A percentile compares a stretch with the other conserved stretches of the same genome.
Conservation (phyloP, 805 yeast species). For the Pichia exigua region DNA sequence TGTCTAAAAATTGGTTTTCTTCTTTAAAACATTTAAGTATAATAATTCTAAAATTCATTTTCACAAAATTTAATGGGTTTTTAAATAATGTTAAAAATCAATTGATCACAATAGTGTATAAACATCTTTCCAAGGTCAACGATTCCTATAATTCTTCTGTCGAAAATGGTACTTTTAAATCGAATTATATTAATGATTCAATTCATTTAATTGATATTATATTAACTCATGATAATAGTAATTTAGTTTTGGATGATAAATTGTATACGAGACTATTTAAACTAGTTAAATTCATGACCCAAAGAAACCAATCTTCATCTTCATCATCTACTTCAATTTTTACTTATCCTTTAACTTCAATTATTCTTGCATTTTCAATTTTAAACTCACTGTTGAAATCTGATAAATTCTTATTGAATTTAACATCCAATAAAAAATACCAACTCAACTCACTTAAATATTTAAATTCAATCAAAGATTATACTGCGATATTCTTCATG, state of each 20-base stretch:
- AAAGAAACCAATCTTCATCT: slow-evolving; percentile 15
- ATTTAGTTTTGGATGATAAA: slow-evolving; percentile 25
- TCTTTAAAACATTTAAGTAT: slow-evolving; percentile 25
- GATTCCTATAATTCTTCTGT: slow-evolving; percentile 28
- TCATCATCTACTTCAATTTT: slow-evolving; percentile 14
- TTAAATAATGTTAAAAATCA: slow-evolving; percentile 25
- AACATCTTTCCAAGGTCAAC: slow-evolving; percentile 26
- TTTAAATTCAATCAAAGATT: slow-evolving; percentile 15
- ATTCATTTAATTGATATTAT: slow-evolving; percentile 24
- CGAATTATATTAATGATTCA: slow-evolving; percentile 28
- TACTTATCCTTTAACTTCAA: slow-evolving; percentile 25
- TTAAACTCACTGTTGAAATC: slow-evolving; percentile 25
- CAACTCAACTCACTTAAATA: slow-evolving; percentile 17
- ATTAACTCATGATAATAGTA: slow-evolving; percentile 22
- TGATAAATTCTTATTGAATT: slow-evolving; percentile 21
- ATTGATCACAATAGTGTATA: slow-evolving; percentile 24
- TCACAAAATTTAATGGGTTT: slow-evolving; percentile 29
- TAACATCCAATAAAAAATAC: slow-evolving; percentile 21
- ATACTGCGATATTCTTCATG: slow-evolving; percentile 14
- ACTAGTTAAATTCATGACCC: slow-evolving; percentile 20
- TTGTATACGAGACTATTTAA: slow-evolving; percentile 25
- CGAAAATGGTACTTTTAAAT: slow-evolving; percentile 24
- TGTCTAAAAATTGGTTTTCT: slow-evolving; percentile 28
- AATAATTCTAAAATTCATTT: slow-evolving; percentile 23
- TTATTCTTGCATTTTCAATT: slow-evolving; percentile 24